Base-by-base conservation (phyloP, 768 basidiomycete species). In the Tremella fuciformis region DNA sequence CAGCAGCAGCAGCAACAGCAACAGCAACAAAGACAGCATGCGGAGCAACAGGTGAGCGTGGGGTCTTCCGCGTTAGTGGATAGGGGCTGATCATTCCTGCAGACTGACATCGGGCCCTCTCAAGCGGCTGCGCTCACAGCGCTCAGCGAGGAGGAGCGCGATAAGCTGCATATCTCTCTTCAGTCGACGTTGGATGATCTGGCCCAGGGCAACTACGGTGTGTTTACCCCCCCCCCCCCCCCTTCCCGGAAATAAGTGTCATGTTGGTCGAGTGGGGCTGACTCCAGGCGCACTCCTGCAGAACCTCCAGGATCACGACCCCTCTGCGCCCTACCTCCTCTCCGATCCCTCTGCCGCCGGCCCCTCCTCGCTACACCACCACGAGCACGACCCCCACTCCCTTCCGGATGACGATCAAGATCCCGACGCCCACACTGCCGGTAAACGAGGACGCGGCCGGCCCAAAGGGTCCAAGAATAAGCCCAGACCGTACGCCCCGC, bases 391-490 rank as follows among this genome's bases (percentile, higher is more conserved):
- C 18, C 49, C 16, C 34, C 57, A 34, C 13, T 21, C 47, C 42
- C 8, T 22, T 2, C 29, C 34, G 8, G 19, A 2, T 1, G 26
- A 34, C 49, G 15, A 16, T 46, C 39, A 51, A 19, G 39, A 52
- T 38, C 29, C 26, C 26, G 18, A 34, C 51, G 13, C 44, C 29
- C 34, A 26, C 24, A 53, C 78, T 46, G 81, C 83, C 41, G 67
- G 73, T 61, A 92, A 90, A 80, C 42, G 64, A 24, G 60, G 64
- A 13, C 83, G 91, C 48, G 91, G 91, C 54, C 85, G 91, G 65
- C 91, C 91, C 60, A 89, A 86, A 77, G 91, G 91, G 68, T 89
- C 88, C 78, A 92, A 88, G 80, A 84, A 84, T 78, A 84, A 84
- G 80, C 55, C 57, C 34, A 63, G 53, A 50, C 41, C 52, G 15